phyloP scores from a whole-genome alignment of 2,329 filamentous ascomycete species.

The Neofusicoccum cordaticola region DNA sequence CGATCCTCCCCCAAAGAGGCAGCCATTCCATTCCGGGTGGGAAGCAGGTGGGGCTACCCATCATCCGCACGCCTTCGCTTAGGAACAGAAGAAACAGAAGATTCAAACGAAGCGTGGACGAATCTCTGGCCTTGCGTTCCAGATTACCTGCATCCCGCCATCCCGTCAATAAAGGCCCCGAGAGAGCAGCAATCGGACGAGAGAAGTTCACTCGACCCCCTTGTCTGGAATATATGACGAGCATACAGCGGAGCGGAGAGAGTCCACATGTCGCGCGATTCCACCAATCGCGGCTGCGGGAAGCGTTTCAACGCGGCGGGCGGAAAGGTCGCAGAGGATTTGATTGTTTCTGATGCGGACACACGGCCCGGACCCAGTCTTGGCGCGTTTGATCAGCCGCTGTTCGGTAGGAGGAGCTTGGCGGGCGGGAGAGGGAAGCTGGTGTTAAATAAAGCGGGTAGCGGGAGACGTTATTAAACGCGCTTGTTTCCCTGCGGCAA shows the following conservation, averaged over 20 bases:
- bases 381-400: constrained; percentile 10
- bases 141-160: neutral
- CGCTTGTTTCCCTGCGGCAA: neutral
- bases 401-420: neutral
- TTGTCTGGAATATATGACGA: neutral
- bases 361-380: neutral
- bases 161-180: too few species aligned
- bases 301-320: neutral
- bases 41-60: neutral
- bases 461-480: neutral
- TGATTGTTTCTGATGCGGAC: neutral
- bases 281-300: neutral
- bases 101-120: neutral
- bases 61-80: neutral
- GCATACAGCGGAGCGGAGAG: neutral
- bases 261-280: neutral
- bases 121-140: neutral
- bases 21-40: neutral
- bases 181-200: neutral
- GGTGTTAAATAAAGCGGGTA: neutral
- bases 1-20: neutral
- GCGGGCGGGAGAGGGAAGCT: neutral
- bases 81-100: neutral
- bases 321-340: neutral
- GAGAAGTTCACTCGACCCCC: neutral